Evolutionary conservation across 805 yeast species (phyloP), one percentile per base, ranked within the genome.

Genomic region (Debaryomyces maramus): DNA sequence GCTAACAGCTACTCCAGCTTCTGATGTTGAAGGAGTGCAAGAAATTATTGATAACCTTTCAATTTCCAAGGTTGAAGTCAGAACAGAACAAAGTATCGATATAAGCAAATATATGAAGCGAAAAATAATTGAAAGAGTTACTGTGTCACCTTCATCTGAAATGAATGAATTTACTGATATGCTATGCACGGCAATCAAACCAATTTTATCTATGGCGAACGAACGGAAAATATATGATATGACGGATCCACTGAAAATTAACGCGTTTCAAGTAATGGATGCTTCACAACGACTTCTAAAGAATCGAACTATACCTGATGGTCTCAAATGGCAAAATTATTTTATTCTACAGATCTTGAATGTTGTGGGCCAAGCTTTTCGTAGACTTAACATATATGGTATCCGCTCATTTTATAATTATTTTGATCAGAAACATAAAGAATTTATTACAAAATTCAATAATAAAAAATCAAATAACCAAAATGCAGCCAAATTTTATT

Each of bases 1-100:
- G 0, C 67, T 93, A 46, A 89, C 98, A 0, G 99, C 99, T 1
- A 93, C 99, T 0, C 99, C 99, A 0, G 93, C 97, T 0, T 72
- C 95, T 0, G 84, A 84, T 43, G 75, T 88, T 1, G 95, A 86
- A 42, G 87, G 91, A 2, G 95, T 95, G 0, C 97, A 95, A 59
- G 83, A 80, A 34, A 84, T 93, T 19, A 81, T 93, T 1, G 75
- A 78, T 40, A 88, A 87, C 51, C 64, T 93, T 43, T 62, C 63
- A 19, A 85, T 93, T 1, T 83, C 97, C 0, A 73, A 73, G 39
- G 81, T 89, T 31, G 97, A 91, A 57, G 79, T 90, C 15, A 70
- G 98, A 43, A 85, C 97, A 0, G 98, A 93, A 55, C 77, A 77
- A 26, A 83, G 93, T 48, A 70, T 80, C 13, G 98, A 95, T 58